A percentile compares a stretch with the other conserved stretches of the same genome.
These are phyloP conservation scores for Crithidia expoeki DNA, from an alignment of 208 protist genomes.

Conservation along the genomic window DNA sequence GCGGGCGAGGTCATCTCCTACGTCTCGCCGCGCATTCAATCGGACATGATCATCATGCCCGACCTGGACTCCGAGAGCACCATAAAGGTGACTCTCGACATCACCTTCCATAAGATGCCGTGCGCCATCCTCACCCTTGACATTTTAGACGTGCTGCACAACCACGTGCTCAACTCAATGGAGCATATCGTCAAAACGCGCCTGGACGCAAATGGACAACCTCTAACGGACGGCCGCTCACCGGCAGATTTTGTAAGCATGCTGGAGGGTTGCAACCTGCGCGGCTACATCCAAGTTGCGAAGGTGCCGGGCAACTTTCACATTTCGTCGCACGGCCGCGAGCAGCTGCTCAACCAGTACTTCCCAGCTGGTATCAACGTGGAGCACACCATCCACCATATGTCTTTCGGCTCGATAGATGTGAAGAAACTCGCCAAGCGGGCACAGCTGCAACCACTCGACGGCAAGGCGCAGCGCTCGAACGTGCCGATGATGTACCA, in stretches of 20 bases:
- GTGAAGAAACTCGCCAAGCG: conserved; percentile 30
- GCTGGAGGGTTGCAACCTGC: conserved; percentile 45
- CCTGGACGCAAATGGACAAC: conserved; percentile 22
- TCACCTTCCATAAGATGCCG: conserved; percentile 48
- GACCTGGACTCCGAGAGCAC: conserved; percentile 25
- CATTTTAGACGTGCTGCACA: conserved; percentile 50
- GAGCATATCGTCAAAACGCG: conserved; percentile 38
- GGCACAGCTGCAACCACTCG: conserved; percentile 32
- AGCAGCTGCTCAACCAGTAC: conserved; percentile 12
- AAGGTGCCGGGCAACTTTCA: conserved; percentile 70
- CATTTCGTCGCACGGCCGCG: conserved; percentile 43
- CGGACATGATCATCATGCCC: conserved; percentile 48
- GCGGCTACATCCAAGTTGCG: conserved; percentile 42
- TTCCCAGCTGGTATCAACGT: conserved; percentile 38
- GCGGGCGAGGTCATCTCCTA: conserved; percentile 48
- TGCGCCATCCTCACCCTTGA: conserved; percentile 49
- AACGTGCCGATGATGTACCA: conserved; percentile 26
- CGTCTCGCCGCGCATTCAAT: conserved; percentile 38
- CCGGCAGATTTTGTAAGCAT: conserved; percentile 17
- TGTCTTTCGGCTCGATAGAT: conserved; percentile 42
- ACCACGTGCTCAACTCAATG: conserved; percentile 47
- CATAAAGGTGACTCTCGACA: conserved; percentile 47
- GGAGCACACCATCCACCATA: conserved; percentile 44
- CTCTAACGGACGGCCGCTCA: conserved; percentile 20
- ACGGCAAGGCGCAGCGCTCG: conserved; percentile 26